Percentiles rank a stretch among this genome's conserved stretches.
Conservation (phyloP, 73 alveolate species). For the Paramecium primaurelia region DNA sequence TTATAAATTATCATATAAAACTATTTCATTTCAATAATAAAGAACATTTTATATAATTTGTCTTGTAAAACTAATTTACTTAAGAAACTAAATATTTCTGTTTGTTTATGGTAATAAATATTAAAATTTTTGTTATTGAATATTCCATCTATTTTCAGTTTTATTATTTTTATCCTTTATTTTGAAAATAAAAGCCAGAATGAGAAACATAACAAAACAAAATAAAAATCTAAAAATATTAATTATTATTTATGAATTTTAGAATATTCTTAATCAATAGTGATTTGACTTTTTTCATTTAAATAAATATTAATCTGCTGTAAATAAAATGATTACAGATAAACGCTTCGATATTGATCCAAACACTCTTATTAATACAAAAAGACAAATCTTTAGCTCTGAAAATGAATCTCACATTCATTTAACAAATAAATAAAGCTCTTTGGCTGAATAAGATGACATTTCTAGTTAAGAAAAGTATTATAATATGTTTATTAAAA, state of each 20-base stretch:
- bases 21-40: too few species aligned
- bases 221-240: too few species aligned
- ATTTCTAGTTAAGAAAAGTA: not conserved
- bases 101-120: too few species aligned
- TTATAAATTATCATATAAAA: too few species aligned
- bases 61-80: too few species aligned
- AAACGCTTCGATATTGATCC: not conserved
- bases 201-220: too few species aligned
- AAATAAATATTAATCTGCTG: not conserved
- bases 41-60: too few species aligned
- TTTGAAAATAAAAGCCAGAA: too few species aligned
- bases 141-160: too few species aligned
- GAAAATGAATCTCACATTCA: not conserved
- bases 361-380: not conserved
- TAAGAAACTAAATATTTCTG: too few species aligned
- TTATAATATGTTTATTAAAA: not conserved
- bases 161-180: too few species aligned
- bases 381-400: not conserved
- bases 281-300: not conserved
- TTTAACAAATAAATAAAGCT: not conserved
- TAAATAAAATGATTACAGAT: not conserved
- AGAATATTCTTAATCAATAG: not conserved
- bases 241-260: not conserved
- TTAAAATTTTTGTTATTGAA: too few species aligned
- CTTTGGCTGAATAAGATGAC: not conserved